Conservation (phyloP, 345 rosid genomes). For the Boechera retrofracta region DNA sequence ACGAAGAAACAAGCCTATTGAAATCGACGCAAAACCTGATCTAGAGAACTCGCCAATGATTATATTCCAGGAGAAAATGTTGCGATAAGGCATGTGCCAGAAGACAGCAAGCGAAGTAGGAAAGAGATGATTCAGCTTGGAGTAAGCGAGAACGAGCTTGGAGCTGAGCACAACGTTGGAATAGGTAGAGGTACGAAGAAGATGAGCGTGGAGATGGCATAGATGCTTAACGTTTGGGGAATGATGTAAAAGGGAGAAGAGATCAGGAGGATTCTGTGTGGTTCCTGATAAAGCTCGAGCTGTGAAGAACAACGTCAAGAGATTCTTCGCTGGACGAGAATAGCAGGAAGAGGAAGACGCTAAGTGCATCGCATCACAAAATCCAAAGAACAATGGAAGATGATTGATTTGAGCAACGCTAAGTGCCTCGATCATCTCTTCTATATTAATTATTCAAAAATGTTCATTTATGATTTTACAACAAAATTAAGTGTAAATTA, state of each 20-base stretch:
- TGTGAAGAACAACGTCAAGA: conserved; percentile 35
- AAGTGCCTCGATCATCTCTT: not conserved
- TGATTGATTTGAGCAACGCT: conserved; percentile 6
- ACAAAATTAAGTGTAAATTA: not conserved
- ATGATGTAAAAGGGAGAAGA: conserved; percentile 56
- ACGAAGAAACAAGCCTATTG: conserved; percentile 54
- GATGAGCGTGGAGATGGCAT: conserved; percentile 67
- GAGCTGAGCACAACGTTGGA: conserved; percentile 58
- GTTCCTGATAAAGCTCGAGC: conserved; percentile 29
- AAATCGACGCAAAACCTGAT: conserved; percentile 46
- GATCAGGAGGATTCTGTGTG: conserved; percentile 28
- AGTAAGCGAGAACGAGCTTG: conserved; percentile 60
- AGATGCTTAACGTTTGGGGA: conserved; percentile 54
- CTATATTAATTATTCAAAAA: not conserved
- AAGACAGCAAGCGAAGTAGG: conserved; percentile 58
- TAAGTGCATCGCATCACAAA: conserved; percentile 32
- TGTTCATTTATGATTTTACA: not conserved
- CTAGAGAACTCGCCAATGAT: conserved; percentile 68
- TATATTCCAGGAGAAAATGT: conserved; percentile 74
- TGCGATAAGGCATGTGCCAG: conserved; percentile 65
- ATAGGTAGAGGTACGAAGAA: conserved; percentile 57
- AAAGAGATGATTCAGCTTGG: conserved; percentile 49
- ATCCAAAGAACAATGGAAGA: not conserved
- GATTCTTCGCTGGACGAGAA: conserved; percentile 17
- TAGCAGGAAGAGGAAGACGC: conserved; percentile 16